Conservation (phyloP, 805 yeast species). For the Zygotorulaspora florentina region DNA sequence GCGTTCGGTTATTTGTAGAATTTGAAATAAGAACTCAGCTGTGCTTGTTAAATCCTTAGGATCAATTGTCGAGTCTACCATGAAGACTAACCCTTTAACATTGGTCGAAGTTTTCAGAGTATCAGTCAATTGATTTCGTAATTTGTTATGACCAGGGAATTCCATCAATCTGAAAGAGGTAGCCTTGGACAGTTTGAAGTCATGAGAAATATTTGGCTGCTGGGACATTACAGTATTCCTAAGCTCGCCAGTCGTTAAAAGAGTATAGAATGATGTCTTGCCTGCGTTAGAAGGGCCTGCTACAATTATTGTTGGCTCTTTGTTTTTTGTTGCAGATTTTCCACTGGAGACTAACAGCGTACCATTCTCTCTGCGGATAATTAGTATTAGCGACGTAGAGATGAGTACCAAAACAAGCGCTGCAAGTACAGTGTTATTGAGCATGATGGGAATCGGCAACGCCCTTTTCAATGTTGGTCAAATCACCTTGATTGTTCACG, state of each 20-base stretch:
- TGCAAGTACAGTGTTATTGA: constrained; percentile 15
- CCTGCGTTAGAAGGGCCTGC: constrained; percentile 65
- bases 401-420: constrained; percentile 19
- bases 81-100: constrained; percentile 64
- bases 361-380: constrained; percentile 16
- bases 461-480: neutral
- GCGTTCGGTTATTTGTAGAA: constrained; percentile 58
- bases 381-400: constrained; percentile 18
- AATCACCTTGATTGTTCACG: neutral
- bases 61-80: constrained; percentile 70
- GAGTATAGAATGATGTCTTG: constrained; percentile 54
- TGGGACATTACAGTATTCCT: constrained; percentile 49
- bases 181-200: constrained; percentile 36
- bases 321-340: constrained; percentile 12
- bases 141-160: constrained; percentile 84
- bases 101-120: constrained; percentile 43
- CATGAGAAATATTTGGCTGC: constrained; percentile 40
- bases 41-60: constrained; percentile 46
- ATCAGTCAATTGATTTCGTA: constrained; percentile 51
- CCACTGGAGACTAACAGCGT: constrained; percentile 12
- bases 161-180: constrained; percentile 57
- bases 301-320: constrained; percentile 53
- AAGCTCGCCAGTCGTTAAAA: constrained; percentile 29
- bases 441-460: constrained; percentile 5
- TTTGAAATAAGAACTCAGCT: constrained; percentile 54